These are phyloP conservation scores for Pythium brachiatum DNA, from an alignment of 352 stramenopile species.

Conservation along the genomic window DNA sequence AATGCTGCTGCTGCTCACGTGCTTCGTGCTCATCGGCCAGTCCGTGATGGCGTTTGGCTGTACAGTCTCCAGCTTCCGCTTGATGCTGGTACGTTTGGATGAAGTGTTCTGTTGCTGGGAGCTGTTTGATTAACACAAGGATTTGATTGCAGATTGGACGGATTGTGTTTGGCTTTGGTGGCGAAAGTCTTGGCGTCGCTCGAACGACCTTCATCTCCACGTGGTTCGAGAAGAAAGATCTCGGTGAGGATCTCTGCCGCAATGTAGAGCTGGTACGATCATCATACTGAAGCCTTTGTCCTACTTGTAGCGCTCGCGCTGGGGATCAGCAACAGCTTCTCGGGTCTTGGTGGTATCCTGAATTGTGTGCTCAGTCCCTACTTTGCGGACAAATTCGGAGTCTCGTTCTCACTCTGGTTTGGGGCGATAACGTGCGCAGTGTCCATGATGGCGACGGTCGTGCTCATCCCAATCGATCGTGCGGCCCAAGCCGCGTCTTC, in stretches of 20 bases:
- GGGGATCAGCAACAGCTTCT: conserved; percentile 70
- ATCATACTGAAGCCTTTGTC: too few species aligned
- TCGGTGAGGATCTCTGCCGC: conserved; percentile 34
- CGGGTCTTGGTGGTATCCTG: conserved; percentile 66
- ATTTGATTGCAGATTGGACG: conserved; percentile 49
- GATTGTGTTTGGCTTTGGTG: conserved; percentile 81
- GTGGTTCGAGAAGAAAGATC: conserved; percentile 82
- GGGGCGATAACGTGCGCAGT: conserved; percentile 44
- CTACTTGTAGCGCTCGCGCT: conserved; percentile 76
- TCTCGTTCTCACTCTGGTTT: conserved; percentile 68
- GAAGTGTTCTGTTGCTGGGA: background rate
- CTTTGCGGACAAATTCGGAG: conserved; percentile 53
- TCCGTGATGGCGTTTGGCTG: conserved; percentile 65
- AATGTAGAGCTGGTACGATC: too few species aligned
- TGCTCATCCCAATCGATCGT: conserved; percentile 58
- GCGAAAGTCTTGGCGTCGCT: conserved; percentile 76
- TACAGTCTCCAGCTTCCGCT: conserved; percentile 35
- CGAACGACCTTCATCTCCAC: conserved; percentile 65
- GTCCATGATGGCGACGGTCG: conserved; percentile 41
- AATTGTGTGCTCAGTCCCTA: conserved; percentile 74
- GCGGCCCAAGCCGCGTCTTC: conserved; percentile 13
- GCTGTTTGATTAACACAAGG: too few species aligned
- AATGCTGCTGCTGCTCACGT: conserved; percentile 64
- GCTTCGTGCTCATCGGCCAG: conserved; percentile 59
- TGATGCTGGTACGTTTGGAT: conserved; percentile 36